Conservation (phyloP, 495 filamentous ascomycete genomes). For the Talaromyces proteolyticus region DNA sequence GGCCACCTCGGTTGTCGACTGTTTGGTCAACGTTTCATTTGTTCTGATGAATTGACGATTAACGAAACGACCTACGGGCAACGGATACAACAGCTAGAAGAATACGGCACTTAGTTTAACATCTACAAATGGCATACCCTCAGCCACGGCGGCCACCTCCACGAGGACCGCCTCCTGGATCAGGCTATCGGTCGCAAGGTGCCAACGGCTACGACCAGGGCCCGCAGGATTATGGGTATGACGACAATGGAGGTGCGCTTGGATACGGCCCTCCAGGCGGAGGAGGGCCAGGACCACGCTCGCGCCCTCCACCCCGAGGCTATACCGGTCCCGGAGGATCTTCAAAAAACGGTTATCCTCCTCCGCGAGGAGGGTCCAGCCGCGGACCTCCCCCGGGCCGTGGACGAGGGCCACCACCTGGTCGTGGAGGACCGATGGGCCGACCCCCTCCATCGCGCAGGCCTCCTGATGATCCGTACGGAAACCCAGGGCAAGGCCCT, state of each 20-base stretch:
- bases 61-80: neutral
- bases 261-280: neutral
- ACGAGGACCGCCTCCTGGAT: constrained; percentile 5
- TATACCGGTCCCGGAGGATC: neutral
- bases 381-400: neutral
- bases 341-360: neutral
- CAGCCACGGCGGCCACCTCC: constrained; percentile 17
- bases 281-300: neutral
- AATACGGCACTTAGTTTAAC: neutral
- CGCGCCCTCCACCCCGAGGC: constrained; percentile 4
- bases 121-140: constrained; percentile 1
- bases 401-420: constrained; percentile 2
- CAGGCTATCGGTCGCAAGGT: constrained; percentile 1
- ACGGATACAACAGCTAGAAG: neutral
- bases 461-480: constrained; percentile 4
- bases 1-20: neutral
- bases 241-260: neutral
- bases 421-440: constrained; percentile 2
- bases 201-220: neutral
- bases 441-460: constrained; percentile 4
- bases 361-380: neutral
- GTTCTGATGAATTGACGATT: neutral
- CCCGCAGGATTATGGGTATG: neutral
- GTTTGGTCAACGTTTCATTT: neutral
- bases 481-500: neutral